These are phyloP conservation scores for Aspergillus sp. DNA, from an alignment of 2,329 filamentous ascomycete genomes.

Conservation along the genomic window DNA sequence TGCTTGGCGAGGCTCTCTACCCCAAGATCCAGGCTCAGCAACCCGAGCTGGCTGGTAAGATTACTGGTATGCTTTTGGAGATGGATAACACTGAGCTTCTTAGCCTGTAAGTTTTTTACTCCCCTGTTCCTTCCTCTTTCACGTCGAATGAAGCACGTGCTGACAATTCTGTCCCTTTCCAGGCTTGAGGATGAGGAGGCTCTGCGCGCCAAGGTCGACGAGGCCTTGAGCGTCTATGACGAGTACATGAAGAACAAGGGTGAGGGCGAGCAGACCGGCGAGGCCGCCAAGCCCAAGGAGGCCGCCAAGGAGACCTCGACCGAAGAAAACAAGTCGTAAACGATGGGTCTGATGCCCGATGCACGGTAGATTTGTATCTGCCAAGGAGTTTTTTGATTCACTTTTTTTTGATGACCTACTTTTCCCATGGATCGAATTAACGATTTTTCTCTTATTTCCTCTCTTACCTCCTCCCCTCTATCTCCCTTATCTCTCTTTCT, in stretches of 20 bases:
- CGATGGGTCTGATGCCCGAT: conserved; percentile 21
- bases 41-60: conserved; percentile 95
- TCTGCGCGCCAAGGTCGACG: conserved; percentile 92
- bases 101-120: conserved; percentile 73
- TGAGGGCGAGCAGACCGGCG: conserved; percentile 41
- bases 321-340: conserved; percentile 44
- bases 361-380: conserved; percentile 5
- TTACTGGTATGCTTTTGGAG: conserved; percentile 98
- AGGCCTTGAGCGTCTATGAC: conserved; percentile 95
- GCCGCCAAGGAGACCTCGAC: conserved; percentile 42
- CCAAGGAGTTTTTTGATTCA: conserved; percentile 25
- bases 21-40: conserved; percentile 96
- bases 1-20: conserved; percentile 96
- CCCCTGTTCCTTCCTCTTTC: background rate
- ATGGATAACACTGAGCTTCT: conserved; percentile 97
- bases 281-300: conserved; percentile 47
- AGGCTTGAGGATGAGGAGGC: conserved; percentile 88
- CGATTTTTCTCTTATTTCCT: conserved; percentile 21
- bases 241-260: conserved; percentile 93
- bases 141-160: conserved; percentile 7
- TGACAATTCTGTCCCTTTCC: conserved; percentile 6
- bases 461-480: conserved; percentile 10
- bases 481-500: conserved; percentile 22
- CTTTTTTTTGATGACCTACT: conserved; percentile 37
- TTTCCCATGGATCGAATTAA: conserved; percentile 23